Conservation (phyloP, 345 rosid species). For the Cardamine resedifolia region DNA sequence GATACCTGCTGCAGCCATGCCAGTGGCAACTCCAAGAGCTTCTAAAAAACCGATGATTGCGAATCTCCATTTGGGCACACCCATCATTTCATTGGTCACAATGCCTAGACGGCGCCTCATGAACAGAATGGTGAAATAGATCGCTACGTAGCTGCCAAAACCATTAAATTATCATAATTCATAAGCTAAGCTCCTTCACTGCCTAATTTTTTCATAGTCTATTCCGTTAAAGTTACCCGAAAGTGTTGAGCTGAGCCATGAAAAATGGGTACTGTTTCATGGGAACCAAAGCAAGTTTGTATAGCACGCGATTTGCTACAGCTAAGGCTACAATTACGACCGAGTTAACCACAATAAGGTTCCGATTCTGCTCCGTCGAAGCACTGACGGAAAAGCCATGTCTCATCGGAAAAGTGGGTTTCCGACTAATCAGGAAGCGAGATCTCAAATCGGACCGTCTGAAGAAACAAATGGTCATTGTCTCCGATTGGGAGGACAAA, state of each 20-base stretch:
- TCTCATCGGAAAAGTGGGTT: conserved; percentile 17
- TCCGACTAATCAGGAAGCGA: conserved; percentile 10
- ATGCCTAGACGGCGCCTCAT: conserved; percentile 60
- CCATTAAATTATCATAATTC: neutral
- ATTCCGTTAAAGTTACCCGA: conserved; percentile 52
- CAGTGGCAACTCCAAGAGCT: conserved; percentile 77
- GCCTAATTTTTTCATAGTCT: neutral
- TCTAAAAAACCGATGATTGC: conserved; percentile 66
- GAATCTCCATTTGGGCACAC: conserved; percentile 70
- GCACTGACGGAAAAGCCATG: conserved; percentile 39
- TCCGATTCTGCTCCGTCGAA: conserved; percentile 24
- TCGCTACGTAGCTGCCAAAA: conserved; percentile 61
- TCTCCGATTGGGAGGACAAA: neutral
- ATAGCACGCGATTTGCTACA: conserved; percentile 82
- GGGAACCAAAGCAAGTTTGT: conserved; percentile 95
- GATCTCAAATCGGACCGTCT: conserved; percentile 1
- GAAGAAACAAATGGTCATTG: neutral
- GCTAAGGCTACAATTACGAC: conserved; percentile 53
- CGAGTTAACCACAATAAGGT: conserved; percentile 44
- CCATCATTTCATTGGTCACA: conserved; percentile 70
- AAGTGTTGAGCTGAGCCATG: conserved; percentile 79
- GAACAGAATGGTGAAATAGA: conserved; percentile 63
- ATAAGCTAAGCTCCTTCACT: neutral
- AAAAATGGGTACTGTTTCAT: conserved; percentile 86
- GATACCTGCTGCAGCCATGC: conserved; percentile 90